Percentiles rank a stretch among this genome's conserved stretches.
Conservation (phyloP, 2,329 filamentous ascomycete species). For the Cordyceps farinosa region DNA sequence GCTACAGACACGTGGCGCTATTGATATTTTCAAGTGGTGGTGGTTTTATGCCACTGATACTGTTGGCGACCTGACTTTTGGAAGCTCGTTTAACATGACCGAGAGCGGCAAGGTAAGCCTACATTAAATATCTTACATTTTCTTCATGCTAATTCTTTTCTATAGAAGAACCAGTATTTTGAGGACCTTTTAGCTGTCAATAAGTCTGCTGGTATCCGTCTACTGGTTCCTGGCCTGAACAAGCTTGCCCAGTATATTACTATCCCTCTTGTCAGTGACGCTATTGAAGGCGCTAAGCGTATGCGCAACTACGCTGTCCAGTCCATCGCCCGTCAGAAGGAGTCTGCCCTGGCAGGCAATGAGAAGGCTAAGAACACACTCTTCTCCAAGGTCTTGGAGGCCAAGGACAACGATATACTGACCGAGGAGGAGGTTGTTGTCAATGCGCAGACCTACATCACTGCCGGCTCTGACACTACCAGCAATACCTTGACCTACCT, state of each 20-base stretch:
- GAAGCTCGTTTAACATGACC: constrained; percentile 50
- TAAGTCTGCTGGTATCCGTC: constrained; percentile 23
- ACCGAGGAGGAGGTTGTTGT: constrained; percentile 32
- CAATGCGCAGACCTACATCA: constrained; percentile 43
- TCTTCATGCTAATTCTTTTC: background rate
- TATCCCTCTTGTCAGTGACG: constrained; percentile 23
- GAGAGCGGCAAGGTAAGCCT: constrained; percentile 44
- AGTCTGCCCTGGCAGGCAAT: constrained; percentile 22
- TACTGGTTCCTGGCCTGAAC: constrained; percentile 29
- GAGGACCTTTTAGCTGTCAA: constrained; percentile 20
- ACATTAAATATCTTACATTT: background rate
- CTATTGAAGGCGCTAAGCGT: constrained; percentile 16
- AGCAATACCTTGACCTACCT: constrained; percentile 48
- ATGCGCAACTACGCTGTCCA: constrained; percentile 27
- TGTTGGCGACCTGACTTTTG: constrained; percentile 52
- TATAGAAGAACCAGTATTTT: constrained; percentile 15
- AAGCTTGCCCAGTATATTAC: constrained; percentile 24
- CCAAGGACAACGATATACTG: constrained; percentile 29
- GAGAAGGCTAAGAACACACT: constrained; percentile 29
- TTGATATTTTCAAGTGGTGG: constrained; percentile 52
- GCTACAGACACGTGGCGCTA: constrained; percentile 31
- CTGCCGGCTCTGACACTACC: constrained; percentile 52
- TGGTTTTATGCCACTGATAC: constrained; percentile 52
- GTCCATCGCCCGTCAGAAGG: constrained; percentile 29
- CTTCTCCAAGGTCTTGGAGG: constrained; percentile 37